These are phyloP conservation scores for Somion occarium DNA, from an alignment of 1,284 basidiomycete genomes.

Conservation along the genomic window DNA sequence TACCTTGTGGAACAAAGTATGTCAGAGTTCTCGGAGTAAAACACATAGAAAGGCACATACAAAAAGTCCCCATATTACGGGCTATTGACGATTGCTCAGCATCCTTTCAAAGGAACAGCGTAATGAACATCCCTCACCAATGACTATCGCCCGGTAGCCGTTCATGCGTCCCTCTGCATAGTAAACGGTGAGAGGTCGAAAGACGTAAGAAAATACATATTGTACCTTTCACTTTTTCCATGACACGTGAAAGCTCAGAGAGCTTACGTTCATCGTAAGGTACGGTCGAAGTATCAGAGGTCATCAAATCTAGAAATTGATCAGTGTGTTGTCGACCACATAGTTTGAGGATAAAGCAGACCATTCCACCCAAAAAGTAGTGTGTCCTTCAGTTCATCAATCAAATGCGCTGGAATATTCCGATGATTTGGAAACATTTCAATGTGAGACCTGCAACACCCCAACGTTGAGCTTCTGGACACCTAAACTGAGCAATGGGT, in stretches of 20 bases:
- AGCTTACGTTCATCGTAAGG: constrained; percentile 14
- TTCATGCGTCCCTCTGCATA: not conserved
- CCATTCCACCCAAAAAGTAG: not conserved
- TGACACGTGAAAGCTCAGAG: not conserved
- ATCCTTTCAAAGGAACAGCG: too few relatives aligned
- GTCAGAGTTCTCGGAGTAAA: not conserved
- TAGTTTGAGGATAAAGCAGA: not conserved
- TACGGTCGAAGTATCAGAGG: constrained; percentile 15
- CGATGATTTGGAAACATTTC: constrained; percentile 17
- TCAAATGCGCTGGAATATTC: constrained; percentile 3
- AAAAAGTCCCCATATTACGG: constrained; percentile 4
- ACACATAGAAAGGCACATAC: constrained; percentile 3
- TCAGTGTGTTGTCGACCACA: not conserved
- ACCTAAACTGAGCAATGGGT: not conserved
- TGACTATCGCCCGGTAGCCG: not conserved
- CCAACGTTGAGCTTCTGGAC: not conserved
- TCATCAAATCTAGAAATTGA: constrained; percentile 14
- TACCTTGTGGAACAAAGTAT: constrained; percentile 6
- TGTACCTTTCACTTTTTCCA: constrained; percentile 7
- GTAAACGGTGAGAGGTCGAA: constrained; percentile 1
- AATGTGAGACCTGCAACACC: not conserved
- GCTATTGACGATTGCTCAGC: too few relatives aligned
- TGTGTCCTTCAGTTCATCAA: not conserved
- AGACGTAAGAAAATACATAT: not conserved
- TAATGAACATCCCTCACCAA: too few relatives aligned